Conservation (phyloP, 352 stramenopile species). For the Phytophthora pinifolia region DNA sequence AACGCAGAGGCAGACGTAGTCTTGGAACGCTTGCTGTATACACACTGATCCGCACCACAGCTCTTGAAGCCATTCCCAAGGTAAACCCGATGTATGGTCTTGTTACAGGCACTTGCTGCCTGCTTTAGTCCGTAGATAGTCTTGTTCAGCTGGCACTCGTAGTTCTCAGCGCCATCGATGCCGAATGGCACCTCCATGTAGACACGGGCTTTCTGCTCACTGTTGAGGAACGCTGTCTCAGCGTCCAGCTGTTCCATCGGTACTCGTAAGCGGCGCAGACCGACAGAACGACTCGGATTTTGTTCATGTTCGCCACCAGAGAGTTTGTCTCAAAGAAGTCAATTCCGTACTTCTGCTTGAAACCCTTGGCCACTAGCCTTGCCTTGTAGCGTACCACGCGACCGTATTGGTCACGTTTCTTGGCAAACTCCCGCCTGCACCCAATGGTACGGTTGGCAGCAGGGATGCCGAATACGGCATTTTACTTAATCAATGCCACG, state of each 20-base stretch:
- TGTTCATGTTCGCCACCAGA: conserved; percentile 36
- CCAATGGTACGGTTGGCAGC: conserved; percentile 23
- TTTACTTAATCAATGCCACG: too few relatives aligned
- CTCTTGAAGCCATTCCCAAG: too few relatives aligned
- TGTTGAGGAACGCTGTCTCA: conserved; percentile 38
- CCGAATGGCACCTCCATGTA: conserved; percentile 13
- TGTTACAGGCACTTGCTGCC: too few relatives aligned
- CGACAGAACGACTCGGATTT: conserved; percentile 25
- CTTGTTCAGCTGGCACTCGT: too few relatives aligned
- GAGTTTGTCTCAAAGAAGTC: conserved; percentile 31
- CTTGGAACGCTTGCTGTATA: too few relatives aligned
- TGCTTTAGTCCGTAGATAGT: too few relatives aligned
- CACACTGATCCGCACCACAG: too few relatives aligned
- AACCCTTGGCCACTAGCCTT: conserved; percentile 34
- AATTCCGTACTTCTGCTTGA: conserved; percentile 29
- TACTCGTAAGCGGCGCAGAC: conserved; percentile 12
- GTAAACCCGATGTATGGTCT: too few relatives aligned
- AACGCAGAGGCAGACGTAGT: too few relatives aligned
- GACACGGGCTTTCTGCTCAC: conserved; percentile 1
- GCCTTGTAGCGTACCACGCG: conserved; percentile 36
- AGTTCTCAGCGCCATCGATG: neutral
- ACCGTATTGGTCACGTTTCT: conserved; percentile 36
- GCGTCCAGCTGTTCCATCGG: conserved; percentile 34
- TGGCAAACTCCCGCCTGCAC: conserved; percentile 36
- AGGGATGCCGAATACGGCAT: too few relatives aligned